Evolutionary conservation across 1,284 basidiomycete species (phyloP).

Genomic region (Rhizopogon parksii): DNA sequence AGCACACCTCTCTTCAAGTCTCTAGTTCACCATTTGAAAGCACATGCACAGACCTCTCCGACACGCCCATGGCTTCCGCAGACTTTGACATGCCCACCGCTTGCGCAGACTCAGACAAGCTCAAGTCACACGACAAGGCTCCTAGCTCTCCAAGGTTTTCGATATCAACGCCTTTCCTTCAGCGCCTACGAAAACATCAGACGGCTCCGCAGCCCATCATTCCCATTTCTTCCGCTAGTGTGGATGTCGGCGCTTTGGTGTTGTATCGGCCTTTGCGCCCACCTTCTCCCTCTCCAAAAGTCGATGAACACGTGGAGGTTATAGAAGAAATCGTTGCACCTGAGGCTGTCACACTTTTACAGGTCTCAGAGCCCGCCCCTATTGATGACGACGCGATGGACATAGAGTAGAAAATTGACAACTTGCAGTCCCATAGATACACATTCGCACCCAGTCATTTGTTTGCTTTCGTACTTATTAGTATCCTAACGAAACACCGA

Average conservation of each 20-base stretch:
- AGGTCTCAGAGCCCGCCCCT: neutral
- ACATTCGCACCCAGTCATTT: constrained; percentile 2
- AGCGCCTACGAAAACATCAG: constrained; percentile 33
- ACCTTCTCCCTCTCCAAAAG: constrained; percentile 13
- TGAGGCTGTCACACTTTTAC: neutral
- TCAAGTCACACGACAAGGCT: constrained; percentile 17
- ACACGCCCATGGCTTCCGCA: constrained; percentile 20
- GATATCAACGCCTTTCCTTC: constrained; percentile 43
- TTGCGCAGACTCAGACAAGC: constrained; percentile 41
- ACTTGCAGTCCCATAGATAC: neutral
- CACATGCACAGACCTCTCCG: constrained; percentile 37
- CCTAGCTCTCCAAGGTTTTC: constrained; percentile 15
- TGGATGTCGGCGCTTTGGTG: constrained; percentile 43
- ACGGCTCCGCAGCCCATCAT: constrained; percentile 13
- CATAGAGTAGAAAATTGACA: constrained; percentile 32
- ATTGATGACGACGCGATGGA: constrained; percentile 55
- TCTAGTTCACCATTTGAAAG: neutral
- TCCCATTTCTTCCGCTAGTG: constrained; percentile 15
- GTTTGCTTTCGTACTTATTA: constrained; percentile 10
- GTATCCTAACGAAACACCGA: constrained; percentile 6
- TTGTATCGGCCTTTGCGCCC: constrained; percentile 43
- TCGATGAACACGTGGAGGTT: constrained; percentile 6
- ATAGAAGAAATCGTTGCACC: neutral
- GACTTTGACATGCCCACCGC: too few relatives aligned
- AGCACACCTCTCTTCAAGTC: constrained; percentile 1